Percentiles rank a stretch among this genome's conserved stretches.
These are phyloP conservation scores for Xylaria multiplex DNA, from an alignment of 2,329 filamentous ascomycete genomes.

Conservation along the genomic window DNA sequence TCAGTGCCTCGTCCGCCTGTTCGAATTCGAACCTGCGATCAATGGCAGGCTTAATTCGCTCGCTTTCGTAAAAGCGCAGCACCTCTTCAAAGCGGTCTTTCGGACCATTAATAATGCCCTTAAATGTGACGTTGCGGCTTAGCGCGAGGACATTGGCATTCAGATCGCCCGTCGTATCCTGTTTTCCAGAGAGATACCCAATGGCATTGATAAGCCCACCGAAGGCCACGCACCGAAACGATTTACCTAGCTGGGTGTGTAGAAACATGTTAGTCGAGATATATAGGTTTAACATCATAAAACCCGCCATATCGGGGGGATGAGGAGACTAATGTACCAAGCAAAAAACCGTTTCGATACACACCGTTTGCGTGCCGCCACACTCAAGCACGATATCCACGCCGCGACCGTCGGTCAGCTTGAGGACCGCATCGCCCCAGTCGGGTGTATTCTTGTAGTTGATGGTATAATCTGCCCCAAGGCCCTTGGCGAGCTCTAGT, in stretches of 20 bases:
- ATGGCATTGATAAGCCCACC: constrained; percentile 63
- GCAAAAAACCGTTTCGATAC: too few relatives aligned
- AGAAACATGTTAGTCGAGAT: too few relatives aligned
- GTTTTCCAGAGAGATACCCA: constrained; percentile 57
- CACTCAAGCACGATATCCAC: constrained; percentile 67
- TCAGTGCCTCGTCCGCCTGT: constrained; percentile 60
- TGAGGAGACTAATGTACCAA: too few relatives aligned
- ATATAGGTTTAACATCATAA: too few relatives aligned
- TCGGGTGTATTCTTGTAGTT: constrained; percentile 64
- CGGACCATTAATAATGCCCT: constrained; percentile 67
- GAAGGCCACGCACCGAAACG: constrained; percentile 63
- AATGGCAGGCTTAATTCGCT: constrained; percentile 59
- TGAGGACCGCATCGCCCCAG: constrained; percentile 62
- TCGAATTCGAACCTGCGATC: constrained; percentile 59
- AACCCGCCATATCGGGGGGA: too few relatives aligned
- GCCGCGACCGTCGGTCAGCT: constrained; percentile 57
- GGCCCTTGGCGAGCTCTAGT: constrained; percentile 56
- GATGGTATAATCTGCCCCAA: constrained; percentile 63
- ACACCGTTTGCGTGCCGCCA: constrained; percentile 59
- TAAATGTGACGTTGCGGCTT: constrained; percentile 52
- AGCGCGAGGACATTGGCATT: constrained; percentile 64
- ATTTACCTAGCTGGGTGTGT: constrained; percentile 53
- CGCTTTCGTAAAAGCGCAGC: constrained; percentile 57
- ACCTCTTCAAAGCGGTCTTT: constrained; percentile 67
- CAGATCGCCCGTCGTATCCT: constrained; percentile 55